Conservation (phyloP, 1,139 yeast genomes). For the Taiozyma onychis region DNA sequence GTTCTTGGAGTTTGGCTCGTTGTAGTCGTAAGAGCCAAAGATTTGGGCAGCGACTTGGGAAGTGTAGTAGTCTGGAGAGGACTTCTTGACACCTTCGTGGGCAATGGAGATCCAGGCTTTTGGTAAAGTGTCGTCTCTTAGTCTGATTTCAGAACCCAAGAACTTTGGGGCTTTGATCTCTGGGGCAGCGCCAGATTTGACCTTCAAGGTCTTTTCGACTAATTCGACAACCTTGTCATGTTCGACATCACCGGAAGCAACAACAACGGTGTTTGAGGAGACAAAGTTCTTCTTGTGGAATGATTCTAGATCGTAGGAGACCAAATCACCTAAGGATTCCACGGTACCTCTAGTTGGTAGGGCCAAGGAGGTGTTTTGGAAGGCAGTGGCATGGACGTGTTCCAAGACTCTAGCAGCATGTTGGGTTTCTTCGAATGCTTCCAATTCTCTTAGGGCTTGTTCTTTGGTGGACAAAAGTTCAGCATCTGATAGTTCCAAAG, state of each 20-base stretch:
- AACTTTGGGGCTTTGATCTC: conserved; percentile 42
- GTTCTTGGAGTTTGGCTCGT: conserved; percentile 51
- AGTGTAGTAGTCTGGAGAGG: conserved; percentile 59
- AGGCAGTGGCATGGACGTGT: conserved; percentile 75
- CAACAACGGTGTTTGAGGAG: conserved; percentile 59
- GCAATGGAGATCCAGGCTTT: conserved; percentile 74
- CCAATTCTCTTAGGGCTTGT: conserved; percentile 32
- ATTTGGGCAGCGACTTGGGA: conserved; percentile 72
- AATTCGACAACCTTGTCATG: conserved; percentile 66
- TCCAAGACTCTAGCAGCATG: conserved; percentile 46
- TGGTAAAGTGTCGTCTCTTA: conserved; percentile 84
- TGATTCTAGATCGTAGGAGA: conserved; percentile 49
- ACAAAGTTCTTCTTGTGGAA: conserved; percentile 54
- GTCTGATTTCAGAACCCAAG: conserved; percentile 80
- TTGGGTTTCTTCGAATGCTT: conserved; percentile 31
- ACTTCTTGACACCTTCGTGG: conserved; percentile 61
- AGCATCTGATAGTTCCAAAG: conserved; percentile 37
- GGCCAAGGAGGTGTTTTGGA: conserved; percentile 77
- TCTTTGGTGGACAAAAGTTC: conserved; percentile 37
- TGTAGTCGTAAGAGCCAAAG: conserved; percentile 54
- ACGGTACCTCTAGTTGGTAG: conserved; percentile 70
- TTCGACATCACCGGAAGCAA: conserved; percentile 66
- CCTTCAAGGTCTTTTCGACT: conserved; percentile 43
- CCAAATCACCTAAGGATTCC: conserved; percentile 55
- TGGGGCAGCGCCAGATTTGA: conserved; percentile 53